Conservation (phyloP, 2,329 filamentous ascomycete genomes). For the Venturia aucupariae region DNA sequence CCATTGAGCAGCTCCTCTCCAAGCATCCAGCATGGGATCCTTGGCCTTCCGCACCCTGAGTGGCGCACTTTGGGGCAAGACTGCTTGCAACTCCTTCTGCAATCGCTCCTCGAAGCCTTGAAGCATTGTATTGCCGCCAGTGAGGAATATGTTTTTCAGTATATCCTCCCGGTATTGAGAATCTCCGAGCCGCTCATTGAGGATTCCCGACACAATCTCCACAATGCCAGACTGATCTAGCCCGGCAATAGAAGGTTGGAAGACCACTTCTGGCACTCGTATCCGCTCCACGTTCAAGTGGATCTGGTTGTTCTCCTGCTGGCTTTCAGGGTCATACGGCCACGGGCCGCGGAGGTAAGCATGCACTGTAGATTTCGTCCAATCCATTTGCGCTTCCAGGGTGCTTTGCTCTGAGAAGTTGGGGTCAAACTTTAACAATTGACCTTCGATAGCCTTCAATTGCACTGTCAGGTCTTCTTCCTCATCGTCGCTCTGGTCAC, state of each 20-base stretch:
- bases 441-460: constrained; percentile 69
- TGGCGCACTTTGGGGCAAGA: constrained; percentile 59
- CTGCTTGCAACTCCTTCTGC: constrained; percentile 58
- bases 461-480: constrained; percentile 73
- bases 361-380: constrained; percentile 86
- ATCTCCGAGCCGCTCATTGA: constrained; percentile 65
- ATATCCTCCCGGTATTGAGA: constrained; percentile 55
- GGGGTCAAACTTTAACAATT: constrained; percentile 78
- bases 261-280: constrained; percentile 84
- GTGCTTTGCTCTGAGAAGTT: constrained; percentile 89
- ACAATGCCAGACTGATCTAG: constrained; percentile 88
- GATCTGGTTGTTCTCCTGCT: constrained; percentile 74
- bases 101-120: constrained; percentile 77
- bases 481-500: constrained; percentile 73
- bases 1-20: constrained; percentile 88
- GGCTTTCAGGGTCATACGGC: constrained; percentile 71
- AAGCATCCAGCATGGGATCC: constrained; percentile 77
- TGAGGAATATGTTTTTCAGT: constrained; percentile 81
- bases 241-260: constrained; percentile 85
- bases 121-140: constrained; percentile 87
- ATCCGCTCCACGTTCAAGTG: constrained; percentile 97
- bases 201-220: constrained; percentile 83
- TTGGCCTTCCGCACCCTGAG: constrained; percentile 64
- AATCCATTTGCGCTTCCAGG: constrained; percentile 84
- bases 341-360: constrained; percentile 82